Base-by-base conservation (phyloP, 1,139 yeast genomes). In the Nakaseomyces uthaithaninus region DNA sequence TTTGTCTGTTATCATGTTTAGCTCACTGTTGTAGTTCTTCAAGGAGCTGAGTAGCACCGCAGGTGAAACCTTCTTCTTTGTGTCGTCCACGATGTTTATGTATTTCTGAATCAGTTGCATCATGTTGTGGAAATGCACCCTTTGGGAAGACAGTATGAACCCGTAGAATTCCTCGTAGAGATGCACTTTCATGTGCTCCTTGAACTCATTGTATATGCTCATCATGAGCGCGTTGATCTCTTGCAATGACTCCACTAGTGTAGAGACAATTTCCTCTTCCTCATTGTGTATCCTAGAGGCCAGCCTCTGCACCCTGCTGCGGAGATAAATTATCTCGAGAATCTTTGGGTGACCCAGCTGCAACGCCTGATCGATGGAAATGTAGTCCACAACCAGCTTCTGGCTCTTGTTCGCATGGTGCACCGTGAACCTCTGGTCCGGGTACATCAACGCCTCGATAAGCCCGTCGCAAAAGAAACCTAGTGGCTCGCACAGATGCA, bases 331-430 rank as follows among this genome's bases (percentile, higher is more conserved):
- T n/a, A 52, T 19, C 28, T 56, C 58, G 19, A 56, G 42, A 19
- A 53, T 19, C 12, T 52, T 43, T 3, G 55, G 55, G 34, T 54
- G 51, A 3, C 58, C 58, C 18, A 54, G 37, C 22, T 33, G 37
- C 22, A 33, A 16, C 4, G 27, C 27, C 20, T 23, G 27, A 15
- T 33, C 37, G 12, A 23, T 14, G n/a, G 35, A 19, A 4, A 31
- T 15, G 25, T 19, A 31, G 15, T 31, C 35, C 17, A 19, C 25
- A 11, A 31, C 35, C 20, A 33, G 22, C 9, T 33, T 33, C 12
- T 23, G 9, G 10, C 20, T 15, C 23, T 11, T 22, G 2, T 9
- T 15, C 20, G 24, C 27, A 24, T 41, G 36, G 16, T 23, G 38
- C 9, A 23, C 33, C 25, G 20, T 7, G 14, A 31, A 31, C 25